These are phyloP conservation scores for Bacidia gigantensis DNA, from an alignment of 495 filamentous ascomycete genomes.

Conservation along the genomic window DNA sequence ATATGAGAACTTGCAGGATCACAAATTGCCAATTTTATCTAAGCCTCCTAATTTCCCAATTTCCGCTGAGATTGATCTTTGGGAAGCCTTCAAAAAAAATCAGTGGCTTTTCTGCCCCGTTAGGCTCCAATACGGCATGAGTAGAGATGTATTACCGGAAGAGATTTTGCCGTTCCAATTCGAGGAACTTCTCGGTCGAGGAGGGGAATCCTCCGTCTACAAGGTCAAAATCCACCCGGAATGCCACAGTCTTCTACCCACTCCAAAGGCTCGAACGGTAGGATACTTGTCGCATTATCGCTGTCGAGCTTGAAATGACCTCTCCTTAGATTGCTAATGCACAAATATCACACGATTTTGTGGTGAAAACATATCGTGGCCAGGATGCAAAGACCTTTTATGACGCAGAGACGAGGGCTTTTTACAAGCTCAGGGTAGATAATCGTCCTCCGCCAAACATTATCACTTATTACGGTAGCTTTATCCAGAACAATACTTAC, in stretches of 20 bases:
- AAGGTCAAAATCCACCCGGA: background rate
- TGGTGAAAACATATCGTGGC: constrained; percentile 29
- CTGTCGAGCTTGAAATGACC: background rate
- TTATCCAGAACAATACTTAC: constrained; percentile 23
- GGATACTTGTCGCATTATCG: background rate
- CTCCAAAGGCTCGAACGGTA: no score
- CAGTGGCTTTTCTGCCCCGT: constrained; percentile 9
- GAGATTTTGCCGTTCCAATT: constrained; percentile 2
- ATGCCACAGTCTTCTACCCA: background rate
- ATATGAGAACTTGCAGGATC: background rate
- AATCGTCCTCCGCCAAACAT: constrained; percentile 16
- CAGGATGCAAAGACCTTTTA: constrained; percentile 20
- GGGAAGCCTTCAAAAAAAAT: background rate
- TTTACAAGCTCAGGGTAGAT: background rate
- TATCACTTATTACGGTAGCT: constrained; percentile 29
- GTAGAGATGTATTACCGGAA: background rate
- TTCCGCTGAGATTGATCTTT: background rate
- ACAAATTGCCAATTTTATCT: background rate
- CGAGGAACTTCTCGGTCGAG: background rate
- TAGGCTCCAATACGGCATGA: background rate
- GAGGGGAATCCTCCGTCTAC: constrained; percentile 4
- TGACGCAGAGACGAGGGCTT: constrained; percentile 23
- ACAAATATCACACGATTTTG: constrained; percentile 17
- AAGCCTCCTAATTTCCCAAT: background rate
- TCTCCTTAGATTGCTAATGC: background rate